phyloP scores from a whole-genome alignment of 768 basidiomycete species.

The Trametes punicea region DNA sequence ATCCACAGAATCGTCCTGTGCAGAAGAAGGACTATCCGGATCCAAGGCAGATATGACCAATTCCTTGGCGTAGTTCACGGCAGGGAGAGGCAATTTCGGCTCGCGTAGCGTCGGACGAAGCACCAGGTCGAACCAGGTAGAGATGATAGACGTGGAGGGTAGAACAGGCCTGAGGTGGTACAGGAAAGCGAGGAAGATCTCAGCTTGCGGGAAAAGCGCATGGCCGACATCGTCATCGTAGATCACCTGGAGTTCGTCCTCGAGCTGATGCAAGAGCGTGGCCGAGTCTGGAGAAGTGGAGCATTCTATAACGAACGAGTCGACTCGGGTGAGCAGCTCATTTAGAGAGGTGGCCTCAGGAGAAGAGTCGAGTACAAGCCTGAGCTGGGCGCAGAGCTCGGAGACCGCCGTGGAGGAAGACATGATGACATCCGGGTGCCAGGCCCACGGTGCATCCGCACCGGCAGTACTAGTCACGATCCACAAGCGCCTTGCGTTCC shows the following conservation, averaged over 20 bases:
- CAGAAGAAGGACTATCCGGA: conserved; percentile 5
- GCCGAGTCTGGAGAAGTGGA: conserved; percentile 46
- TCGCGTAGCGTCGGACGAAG: conserved; percentile 76
- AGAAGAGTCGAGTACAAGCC: conserved; percentile 52
- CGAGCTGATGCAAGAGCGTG: conserved; percentile 44
- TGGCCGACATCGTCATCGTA: conserved; percentile 65
- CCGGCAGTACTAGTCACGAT: background rate
- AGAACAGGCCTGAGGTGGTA: conserved; percentile 60
- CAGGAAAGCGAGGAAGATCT: conserved; percentile 65
- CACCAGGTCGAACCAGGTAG: conserved; percentile 78
- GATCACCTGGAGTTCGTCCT: conserved; percentile 64
- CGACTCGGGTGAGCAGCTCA: conserved; percentile 47
- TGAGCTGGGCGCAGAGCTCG: conserved; percentile 48
- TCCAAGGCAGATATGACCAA: conserved; percentile 61
- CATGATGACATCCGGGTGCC: background rate
- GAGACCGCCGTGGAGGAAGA: conserved; percentile 33
- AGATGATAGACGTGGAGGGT: conserved; percentile 63
- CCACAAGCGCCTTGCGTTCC: background rate
- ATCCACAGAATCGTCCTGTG: conserved; percentile 36
- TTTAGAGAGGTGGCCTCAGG: conserved; percentile 48
- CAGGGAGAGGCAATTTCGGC: conserved; percentile 56
- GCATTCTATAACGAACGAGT: conserved; percentile 53
- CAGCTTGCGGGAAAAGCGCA: conserved; percentile 55
- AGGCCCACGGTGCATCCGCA: background rate
- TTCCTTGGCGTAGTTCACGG: conserved; percentile 67